Evolutionary conservation across 2,329 filamentous ascomycete genomes (phyloP).

Genomic region (Pestalotiopsis sp.): DNA sequence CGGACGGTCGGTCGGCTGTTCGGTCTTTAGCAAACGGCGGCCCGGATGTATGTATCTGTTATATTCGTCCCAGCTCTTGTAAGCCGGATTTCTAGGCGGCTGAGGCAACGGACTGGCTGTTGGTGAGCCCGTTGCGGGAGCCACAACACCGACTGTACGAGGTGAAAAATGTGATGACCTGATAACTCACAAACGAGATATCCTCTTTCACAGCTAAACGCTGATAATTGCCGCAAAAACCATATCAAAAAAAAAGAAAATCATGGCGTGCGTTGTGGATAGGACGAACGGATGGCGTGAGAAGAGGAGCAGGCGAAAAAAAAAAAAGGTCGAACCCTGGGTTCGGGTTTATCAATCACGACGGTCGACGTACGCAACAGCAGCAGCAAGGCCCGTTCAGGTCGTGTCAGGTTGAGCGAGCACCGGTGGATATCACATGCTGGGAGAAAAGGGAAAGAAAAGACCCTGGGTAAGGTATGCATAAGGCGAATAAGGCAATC

Average conservation of each 20-base stretch:
- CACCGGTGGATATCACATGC: not conserved
- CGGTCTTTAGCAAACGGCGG: too few relatives aligned
- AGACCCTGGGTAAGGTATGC: not conserved
- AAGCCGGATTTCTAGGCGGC: too few relatives aligned
- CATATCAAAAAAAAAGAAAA: not conserved
- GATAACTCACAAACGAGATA: too few relatives aligned
- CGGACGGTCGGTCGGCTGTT: too few relatives aligned
- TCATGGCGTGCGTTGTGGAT: not conserved
- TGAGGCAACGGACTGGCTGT: too few relatives aligned
- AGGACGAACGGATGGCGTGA: not conserved
- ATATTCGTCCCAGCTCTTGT: too few relatives aligned
- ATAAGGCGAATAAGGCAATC: not conserved
- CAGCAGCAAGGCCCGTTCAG: not conserved
- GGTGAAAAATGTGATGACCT: too few relatives aligned
- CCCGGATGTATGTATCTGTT: too few relatives aligned
- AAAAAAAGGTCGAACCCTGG: not conserved
- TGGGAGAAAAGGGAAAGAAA: not conserved
- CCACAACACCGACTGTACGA: too few relatives aligned
- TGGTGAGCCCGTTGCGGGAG: too few relatives aligned
- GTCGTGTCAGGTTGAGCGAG: not conserved
- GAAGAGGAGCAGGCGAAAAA: not conserved
- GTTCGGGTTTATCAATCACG: not conserved
- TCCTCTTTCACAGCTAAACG: too few relatives aligned
- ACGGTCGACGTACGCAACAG: not conserved
- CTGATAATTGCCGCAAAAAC: too few relatives aligned